Evolutionary conservation across 169 alveolate species (phyloP).

Genomic region (Plasmodium blacklocki): DNA sequence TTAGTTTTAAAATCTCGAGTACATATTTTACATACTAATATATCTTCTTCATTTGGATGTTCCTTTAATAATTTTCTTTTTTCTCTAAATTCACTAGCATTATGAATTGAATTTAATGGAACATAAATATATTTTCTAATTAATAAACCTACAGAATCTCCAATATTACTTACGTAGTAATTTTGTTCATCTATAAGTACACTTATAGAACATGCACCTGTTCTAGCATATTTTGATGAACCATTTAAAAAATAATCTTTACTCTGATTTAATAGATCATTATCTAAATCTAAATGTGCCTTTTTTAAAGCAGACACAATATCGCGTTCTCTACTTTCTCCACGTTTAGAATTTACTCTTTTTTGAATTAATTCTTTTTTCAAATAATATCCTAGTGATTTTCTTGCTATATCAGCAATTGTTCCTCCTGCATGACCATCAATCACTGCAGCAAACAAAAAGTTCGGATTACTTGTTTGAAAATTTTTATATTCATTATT

Average conservation of each 20-base stretch:
- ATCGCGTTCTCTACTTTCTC: conserved; percentile 1
- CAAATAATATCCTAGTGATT: conserved; percentile 37
- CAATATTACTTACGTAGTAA: conserved; percentile 59
- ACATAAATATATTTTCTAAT: conserved; percentile 7
- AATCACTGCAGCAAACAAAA: conserved; percentile 47
- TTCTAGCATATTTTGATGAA: not conserved
- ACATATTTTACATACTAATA: conserved; percentile 54
- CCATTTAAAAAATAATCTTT: conserved; percentile 24
- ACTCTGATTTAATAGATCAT: conserved; percentile 13
- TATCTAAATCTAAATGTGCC: conserved; percentile 42
- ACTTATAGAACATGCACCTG: conserved; percentile 57
- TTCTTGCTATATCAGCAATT: conserved; percentile 46
- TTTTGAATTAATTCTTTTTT: conserved; percentile 51
- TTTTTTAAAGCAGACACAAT: conserved; percentile 29
- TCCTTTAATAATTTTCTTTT: conserved; percentile 71
- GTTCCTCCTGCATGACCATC: conserved; percentile 72
- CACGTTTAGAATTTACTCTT: not conserved
- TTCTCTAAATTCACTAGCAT: conserved; percentile 78
- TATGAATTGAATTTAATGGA: conserved; percentile 75
- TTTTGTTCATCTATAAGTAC: conserved; percentile 33
- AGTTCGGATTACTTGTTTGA: too few relatives aligned
- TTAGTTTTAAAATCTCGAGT: not conserved
- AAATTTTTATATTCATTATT: not conserved
- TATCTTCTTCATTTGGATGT: conserved; percentile 82
- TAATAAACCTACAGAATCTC: conserved; percentile 51